Percentiles rank a stretch among this genome's conserved stretches.
Evolutionary conservation across 306 rosid genomes (phyloP).

Genomic region (Malus sieversii): DNA sequence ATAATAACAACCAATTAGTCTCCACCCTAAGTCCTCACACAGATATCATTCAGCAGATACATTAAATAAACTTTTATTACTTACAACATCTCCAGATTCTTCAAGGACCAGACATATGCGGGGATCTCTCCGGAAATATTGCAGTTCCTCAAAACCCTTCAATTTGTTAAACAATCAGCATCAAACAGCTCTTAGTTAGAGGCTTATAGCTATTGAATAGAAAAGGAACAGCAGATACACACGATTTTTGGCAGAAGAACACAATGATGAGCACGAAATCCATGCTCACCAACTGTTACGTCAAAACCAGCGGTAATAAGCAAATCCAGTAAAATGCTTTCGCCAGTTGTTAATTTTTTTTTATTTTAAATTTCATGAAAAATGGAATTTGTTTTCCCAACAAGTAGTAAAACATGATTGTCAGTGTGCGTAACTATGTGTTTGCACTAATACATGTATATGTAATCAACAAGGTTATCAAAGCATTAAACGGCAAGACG

Average conservation of each 20-base stretch:
- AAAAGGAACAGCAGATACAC: neutral
- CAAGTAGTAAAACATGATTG: neutral
- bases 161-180: neutral
- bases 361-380: too few relatives aligned
- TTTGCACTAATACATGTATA: neutral
- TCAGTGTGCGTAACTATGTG: too few relatives aligned
- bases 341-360: too few relatives aligned
- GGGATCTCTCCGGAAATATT: conserved; percentile 63
- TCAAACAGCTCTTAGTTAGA: neutral
- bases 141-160: conserved; percentile 70
- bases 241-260: too few relatives aligned
- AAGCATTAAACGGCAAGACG: neutral
- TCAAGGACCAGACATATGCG: conserved; percentile 43
- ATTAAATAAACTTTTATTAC: conserved; percentile 13
- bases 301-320: too few relatives aligned
- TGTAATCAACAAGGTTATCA: neutral
- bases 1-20: neutral
- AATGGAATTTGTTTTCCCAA: neutral
- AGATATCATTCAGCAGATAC: neutral
- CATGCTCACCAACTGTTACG: too few relatives aligned
- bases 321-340: too few relatives aligned
- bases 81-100: conserved; percentile 44
- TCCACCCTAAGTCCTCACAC: neutral
- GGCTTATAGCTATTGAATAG: neutral
- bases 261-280: too few relatives aligned